Evolutionary conservation across 148 eudicot genomes (phyloP).

Genomic region (Dianthus caryophyllus): DNA sequence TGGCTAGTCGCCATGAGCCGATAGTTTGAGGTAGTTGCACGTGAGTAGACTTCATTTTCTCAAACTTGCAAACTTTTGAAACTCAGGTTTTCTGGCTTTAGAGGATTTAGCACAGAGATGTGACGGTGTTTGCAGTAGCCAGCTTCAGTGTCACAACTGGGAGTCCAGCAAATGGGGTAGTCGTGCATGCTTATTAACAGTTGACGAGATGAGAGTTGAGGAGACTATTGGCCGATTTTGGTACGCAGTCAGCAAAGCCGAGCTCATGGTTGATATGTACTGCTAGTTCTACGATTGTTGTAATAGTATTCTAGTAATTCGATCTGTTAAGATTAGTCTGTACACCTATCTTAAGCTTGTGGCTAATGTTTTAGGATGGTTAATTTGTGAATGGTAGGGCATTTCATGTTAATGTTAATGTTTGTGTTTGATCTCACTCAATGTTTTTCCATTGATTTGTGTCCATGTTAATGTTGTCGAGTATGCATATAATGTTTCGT

Average conservation of each 20-base stretch:
- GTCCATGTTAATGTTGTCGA: no score
- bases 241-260: no score
- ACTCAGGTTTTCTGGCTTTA: not conserved
- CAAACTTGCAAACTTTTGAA: not conserved
- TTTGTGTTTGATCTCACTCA: not conserved
- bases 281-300: not conserved
- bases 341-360: not conserved
- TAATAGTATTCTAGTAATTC: not conserved
- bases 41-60: not conserved
- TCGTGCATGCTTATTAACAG: no score
- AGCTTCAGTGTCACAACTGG: not conserved
- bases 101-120: not conserved
- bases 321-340: not conserved
- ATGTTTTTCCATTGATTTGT: conserved; percentile 8
- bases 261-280: no score
- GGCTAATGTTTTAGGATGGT: not conserved
- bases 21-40: no score
- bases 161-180: no score
- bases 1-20: no score
- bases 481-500: no score
- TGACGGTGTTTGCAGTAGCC: not conserved
- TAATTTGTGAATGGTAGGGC: not conserved
- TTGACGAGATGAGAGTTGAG: no score
- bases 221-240: no score
- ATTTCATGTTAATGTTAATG: not conserved